Evolutionary conservation across 768 basidiomycete genomes (phyloP), one percentile per base, ranked within the genome.

Genomic region (Trametes cinnabarina): DNA sequence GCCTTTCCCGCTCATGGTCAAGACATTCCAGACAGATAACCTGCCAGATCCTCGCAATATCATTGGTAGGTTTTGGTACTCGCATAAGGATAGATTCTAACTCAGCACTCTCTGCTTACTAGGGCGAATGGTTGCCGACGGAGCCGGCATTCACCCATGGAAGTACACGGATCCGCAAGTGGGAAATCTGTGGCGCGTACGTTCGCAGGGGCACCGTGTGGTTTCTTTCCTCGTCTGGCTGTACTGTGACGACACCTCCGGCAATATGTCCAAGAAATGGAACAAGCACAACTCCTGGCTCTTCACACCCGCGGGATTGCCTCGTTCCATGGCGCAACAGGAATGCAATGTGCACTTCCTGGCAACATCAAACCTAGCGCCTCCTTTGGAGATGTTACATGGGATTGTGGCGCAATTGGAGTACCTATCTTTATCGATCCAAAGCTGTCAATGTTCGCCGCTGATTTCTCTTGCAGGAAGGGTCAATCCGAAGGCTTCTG

Each of bases 261-360:
- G 77, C 0, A 79, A 80, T 55, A 30, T 62, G 0, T 79, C 76
- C 0, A 80, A 80, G 57, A 77, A 77, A 58, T 79, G 77, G 76
- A 79, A 79, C 55, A 69, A 74, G 50, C 78, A 78, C 47, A 76
- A 78, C 52, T 69, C 64, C 3, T 73, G 74, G 40, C 68, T 77
- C 0, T 71, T 77, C 41, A 73, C 69, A 0, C 61, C 65, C 1
- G 75, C 75, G 14, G 75, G 76, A 6, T 66, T 78, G 1, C 74
- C 73, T 0, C 68, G 64, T 0, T 51, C 52, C 6, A 48, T 72
- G 2, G 49, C 60, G 0, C 65, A 71, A 3, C 62, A 68, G 41
- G 72, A 73, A 26, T 73, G 67, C 48, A 73, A 77, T 57, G 62
- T 77, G 1, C 74, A 77, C 60, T 77, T 77, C 57, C 53, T 77